phyloP scores from a whole-genome alignment of 768 basidiomycete genomes.

The Macrolepiota dolichaula region DNA sequence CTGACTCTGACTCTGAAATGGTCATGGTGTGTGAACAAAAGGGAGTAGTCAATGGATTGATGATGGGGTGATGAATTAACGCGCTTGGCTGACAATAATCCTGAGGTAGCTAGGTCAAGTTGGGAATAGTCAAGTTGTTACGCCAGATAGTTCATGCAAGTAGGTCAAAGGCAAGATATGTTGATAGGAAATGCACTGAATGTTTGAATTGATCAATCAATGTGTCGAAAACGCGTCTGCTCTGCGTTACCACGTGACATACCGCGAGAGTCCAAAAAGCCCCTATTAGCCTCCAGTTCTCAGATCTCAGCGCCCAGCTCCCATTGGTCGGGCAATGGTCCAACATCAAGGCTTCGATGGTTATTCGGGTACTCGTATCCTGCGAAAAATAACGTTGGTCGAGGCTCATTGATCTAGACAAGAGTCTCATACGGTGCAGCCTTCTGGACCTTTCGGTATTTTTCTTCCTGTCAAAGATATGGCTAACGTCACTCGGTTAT shows the following conservation, averaged over 20 bases:
- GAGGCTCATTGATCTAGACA: neutral
- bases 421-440: neutral
- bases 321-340: neutral
- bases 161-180: neutral
- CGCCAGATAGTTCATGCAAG: neutral
- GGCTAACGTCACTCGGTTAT: neutral
- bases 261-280: neutral
- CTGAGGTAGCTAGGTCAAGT: neutral
- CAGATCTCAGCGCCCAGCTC: too few relatives aligned
- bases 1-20: slow-evolving; percentile 13
- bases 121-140: neutral
- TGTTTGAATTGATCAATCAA: neutral
- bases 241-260: neutral
- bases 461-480: neutral
- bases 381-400: neutral
- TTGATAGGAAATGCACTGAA: neutral
- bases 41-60: neutral
- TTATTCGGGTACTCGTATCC: neutral
- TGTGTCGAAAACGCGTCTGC: neutral
- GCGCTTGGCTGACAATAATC: neutral
- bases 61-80: neutral
- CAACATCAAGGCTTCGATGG: neutral
- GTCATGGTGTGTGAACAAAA: slow-evolving; percentile 6
- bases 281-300: too few relatives aligned
- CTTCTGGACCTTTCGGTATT: neutral